phyloP scores from a whole-genome alignment of 2,329 filamentous ascomycete genomes.

The Venturia effusa region DNA sequence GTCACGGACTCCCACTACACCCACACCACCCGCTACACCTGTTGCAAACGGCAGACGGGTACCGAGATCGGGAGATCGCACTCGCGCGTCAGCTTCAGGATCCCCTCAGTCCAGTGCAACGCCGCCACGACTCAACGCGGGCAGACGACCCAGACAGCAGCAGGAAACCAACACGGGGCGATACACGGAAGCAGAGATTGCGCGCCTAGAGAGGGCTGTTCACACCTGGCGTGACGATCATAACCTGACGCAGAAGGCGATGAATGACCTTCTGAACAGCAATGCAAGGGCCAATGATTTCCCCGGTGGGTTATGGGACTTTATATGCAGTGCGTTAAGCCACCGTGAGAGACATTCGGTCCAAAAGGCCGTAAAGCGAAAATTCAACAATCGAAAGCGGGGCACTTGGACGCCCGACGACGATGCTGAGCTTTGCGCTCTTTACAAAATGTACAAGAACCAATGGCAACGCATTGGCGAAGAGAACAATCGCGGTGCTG shows the following conservation, averaged over 20 bases:
- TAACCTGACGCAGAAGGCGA: background rate
- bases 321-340: conserved; percentile 22
- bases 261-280: conserved; percentile 15
- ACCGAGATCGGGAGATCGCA: background rate
- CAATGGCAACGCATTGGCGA: conserved; percentile 52
- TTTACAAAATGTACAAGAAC: conserved; percentile 38
- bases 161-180: background rate
- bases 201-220: background rate
- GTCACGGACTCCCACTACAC: background rate
- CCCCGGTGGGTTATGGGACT: conserved; percentile 22
- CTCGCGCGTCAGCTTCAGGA: background rate
- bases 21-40: background rate
- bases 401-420: conserved; percentile 50
- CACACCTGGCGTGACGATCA: background rate
- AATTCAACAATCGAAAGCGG: conserved; percentile 52
- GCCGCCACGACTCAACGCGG: background rate
- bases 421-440: conserved; percentile 40
- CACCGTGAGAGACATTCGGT: conserved; percentile 24
- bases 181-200: background rate
- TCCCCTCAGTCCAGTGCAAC: background rate
- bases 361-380: conserved; percentile 29
- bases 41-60: background rate
- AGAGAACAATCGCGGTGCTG: conserved; percentile 51
- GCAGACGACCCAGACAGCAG: background rate
- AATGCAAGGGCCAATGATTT: conserved; percentile 14